Conservation (phyloP, 257 asterid species). For the Nicotiana paniculata region DNA sequence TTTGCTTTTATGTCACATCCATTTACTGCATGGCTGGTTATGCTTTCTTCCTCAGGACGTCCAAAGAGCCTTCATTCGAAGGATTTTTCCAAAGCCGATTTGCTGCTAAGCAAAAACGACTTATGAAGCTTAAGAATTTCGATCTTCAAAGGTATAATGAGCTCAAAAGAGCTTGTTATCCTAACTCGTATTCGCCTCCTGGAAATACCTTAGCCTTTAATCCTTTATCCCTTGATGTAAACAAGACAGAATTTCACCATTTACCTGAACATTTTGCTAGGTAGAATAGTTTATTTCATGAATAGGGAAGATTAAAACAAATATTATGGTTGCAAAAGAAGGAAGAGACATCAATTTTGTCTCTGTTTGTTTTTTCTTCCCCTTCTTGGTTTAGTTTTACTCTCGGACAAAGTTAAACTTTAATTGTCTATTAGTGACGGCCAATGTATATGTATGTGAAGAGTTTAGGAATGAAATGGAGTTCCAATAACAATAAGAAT, state of each 20-base stretch:
- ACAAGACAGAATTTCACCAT: neutral
- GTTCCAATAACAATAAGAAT: neutral
- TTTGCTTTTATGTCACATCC: conserved; percentile 45
- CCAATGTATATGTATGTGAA: neutral
- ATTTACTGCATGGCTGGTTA: conserved; percentile 43
- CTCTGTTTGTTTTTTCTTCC: neutral
- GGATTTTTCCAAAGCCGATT: conserved; percentile 53
- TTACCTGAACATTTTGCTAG: neutral
- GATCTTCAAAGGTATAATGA: conserved; percentile 37
- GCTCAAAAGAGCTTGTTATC: conserved; percentile 14
- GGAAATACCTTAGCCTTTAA: neutral
- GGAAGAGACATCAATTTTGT: neutral
- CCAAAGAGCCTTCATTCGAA: conserved; percentile 56
- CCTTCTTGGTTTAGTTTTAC: neutral
- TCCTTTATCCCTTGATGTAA: neutral
- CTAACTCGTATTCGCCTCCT: neutral
- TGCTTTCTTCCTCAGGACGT: conserved; percentile 48
- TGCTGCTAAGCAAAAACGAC: conserved; percentile 47
- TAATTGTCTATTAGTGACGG: neutral
- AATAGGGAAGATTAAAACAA: neutral
- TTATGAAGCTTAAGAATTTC: conserved; percentile 38
- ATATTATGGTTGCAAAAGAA: neutral
- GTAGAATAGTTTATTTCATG: neutral
- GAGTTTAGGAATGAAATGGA: neutral
- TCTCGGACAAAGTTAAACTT: neutral